These are phyloP conservation scores for Pulveroboletus sp. DNA, from an alignment of 768 basidiomycete species.

Conservation along the genomic window DNA sequence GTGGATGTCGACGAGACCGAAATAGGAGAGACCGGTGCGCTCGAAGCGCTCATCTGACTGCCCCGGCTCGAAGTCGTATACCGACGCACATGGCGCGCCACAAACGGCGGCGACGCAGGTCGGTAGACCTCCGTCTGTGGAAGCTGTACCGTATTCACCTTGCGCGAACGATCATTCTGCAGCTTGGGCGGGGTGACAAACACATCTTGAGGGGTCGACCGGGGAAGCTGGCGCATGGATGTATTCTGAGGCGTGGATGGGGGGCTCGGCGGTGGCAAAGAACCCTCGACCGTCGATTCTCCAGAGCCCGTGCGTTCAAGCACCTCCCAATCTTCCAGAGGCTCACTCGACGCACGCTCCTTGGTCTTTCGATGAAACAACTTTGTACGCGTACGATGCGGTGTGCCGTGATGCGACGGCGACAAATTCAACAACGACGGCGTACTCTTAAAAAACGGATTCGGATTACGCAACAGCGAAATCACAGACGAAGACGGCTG, in stretches of 20 bases:
- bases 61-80: conserved; percentile 32
- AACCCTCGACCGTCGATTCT: conserved; percentile 24
- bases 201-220: conserved; percentile 7
- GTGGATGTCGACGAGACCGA: conserved; percentile 27
- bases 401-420: conserved; percentile 30
- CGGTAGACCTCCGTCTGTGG: conserved; percentile 20
- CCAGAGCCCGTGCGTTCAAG: conserved; percentile 28
- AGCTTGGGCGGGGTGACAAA: conserved; percentile 14
- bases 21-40: conserved; percentile 32
- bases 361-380: conserved; percentile 35
- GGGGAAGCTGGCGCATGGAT: conserved; percentile 15
- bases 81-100: conserved; percentile 32
- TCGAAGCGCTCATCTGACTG: conserved; percentile 26
- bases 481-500: conserved; percentile 35
- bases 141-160: conserved; percentile 24
- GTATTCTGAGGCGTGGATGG: conserved; percentile 21
- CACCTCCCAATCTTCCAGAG: conserved; percentile 33
- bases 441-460: conserved; percentile 34
- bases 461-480: conserved; percentile 33
- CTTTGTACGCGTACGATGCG: conserved; percentile 29
- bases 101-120: conserved; percentile 34
- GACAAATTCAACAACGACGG: conserved; percentile 31
- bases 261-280: conserved; percentile 19
- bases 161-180: conserved; percentile 18
- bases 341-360: conserved; percentile 33